Base-by-base conservation (phyloP, 139 green algal species). In the Micractinium sp. region DNA sequence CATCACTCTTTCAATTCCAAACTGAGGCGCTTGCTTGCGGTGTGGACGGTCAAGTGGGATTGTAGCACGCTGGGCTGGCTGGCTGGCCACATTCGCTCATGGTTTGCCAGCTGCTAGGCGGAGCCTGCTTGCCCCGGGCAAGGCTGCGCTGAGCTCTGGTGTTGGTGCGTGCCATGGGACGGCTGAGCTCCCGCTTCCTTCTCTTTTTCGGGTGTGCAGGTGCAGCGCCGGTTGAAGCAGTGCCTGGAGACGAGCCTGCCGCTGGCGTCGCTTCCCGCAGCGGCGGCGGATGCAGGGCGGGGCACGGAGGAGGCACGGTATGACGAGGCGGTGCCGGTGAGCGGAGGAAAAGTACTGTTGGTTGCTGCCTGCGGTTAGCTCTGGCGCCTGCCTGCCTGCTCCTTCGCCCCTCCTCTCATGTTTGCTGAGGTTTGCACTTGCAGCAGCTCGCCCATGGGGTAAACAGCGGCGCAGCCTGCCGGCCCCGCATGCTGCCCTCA, bases 171-270 rank as follows among this genome's bases (percentile, higher is more conserved):
- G 47, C n/a, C 47, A 56, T 56, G 47, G n/a, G n/a, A n/a, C n/a
- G n/a, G n/a, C 47, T 56, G 47, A 16, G 47, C 47, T 9, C 47
- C 5, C 47, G 47, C 47, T 56, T n/a, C n/a, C 74, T 23, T 71
- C 33, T 33, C 20, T 33, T 56, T n/a, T 18, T 35, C 1, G 39
- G 86, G 4, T 56, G 1, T 61, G 38, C 76, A 76, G 53, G 87
- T 89, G 27, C 82, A 87, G 66, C 33, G 76, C 39, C 60, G 82
- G 31, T 78, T 93, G 78, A 38, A 84, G 33, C 33, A 33, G 47
- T 91, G 91, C 81, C 61, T 93, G 20, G n/a, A 89, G 82, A 38
- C 69, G 39, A 85, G 78, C 47, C 71, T 93, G 53, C 90, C 90
- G 27, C 39, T 92, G 71, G 76, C 39, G 81, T 38, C 77, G 84